Evolutionary conservation across 352 stramenopile genomes (phyloP).

Genomic region (Globisporangium rhizosaccharum): DNA sequence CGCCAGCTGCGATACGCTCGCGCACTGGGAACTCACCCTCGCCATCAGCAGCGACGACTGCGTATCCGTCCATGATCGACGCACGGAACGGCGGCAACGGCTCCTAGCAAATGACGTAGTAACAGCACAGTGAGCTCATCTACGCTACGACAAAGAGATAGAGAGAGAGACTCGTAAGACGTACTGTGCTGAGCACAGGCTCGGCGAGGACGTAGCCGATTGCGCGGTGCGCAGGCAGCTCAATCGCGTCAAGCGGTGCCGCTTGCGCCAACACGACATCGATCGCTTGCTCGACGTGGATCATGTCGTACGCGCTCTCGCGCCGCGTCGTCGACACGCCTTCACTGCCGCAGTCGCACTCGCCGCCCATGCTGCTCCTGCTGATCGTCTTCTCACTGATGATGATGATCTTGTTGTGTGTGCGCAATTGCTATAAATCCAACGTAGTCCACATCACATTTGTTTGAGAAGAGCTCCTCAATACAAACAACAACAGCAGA

Average conservation of each 20-base stretch:
- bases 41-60: constrained; percentile 84
- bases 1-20: constrained; percentile 64
- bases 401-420: background rate
- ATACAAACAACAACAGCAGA: background rate
- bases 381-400: background rate
- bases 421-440: background rate
- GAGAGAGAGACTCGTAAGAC: background rate
- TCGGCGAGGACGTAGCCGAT: constrained; percentile 50
- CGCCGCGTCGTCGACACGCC: constrained; percentile 43
- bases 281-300: constrained; percentile 51
- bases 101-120: constrained; percentile 26
- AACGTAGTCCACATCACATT: background rate
- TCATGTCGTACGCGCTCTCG: constrained; percentile 78
- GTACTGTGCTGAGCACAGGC: constrained; percentile 39
- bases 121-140: constrained; percentile 11
- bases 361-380: constrained; percentile 13
- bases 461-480: background rate
- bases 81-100: constrained; percentile 94
- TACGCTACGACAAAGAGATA: background rate
- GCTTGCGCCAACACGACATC: constrained; percentile 41
- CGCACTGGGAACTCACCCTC: constrained; percentile 67
- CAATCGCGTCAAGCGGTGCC: constrained; percentile 29
- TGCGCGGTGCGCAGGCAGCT: constrained; percentile 30
- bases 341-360: constrained; percentile 44
- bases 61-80: constrained; percentile 98